A percentile compares a stretch with the other conserved stretches of the same genome.
These are phyloP conservation scores for Miamiensis avidus DNA, from an alignment of 169 alveolate genomes.

Conservation along the genomic window DNA sequence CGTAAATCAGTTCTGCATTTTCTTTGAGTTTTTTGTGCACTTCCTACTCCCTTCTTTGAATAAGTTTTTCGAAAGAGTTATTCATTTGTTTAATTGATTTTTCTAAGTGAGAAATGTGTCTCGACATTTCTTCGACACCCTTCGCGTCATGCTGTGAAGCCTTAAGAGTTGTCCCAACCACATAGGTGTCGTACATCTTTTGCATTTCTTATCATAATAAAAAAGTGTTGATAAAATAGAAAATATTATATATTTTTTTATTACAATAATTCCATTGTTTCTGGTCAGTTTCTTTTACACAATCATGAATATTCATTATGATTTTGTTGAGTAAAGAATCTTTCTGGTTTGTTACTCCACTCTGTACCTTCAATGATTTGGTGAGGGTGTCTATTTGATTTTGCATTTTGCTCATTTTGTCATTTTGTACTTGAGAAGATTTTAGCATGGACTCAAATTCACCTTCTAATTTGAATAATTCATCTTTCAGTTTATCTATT, in stretches of 20 bases:
- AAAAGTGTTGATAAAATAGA: slow-evolving; percentile 14
- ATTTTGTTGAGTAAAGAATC: slow-evolving; percentile 57
- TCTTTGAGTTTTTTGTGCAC: slow-evolving; percentile 71
- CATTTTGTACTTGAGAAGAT: slow-evolving; percentile 41
- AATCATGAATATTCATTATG: slow-evolving; percentile 59
- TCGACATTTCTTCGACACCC: slow-evolving; percentile 72
- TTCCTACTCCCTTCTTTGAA: slow-evolving; percentile 59
- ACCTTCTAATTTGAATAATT: slow-evolving; percentile 56
- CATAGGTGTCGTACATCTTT: slow-evolving; percentile 64
- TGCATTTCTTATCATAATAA: slow-evolving; percentile 47
- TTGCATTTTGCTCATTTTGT: slow-evolving; percentile 55
- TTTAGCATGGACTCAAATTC: slow-evolving; percentile 61
- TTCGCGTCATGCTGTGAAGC: slow-evolving; percentile 71
- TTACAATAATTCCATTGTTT: background rate
- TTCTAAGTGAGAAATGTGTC: slow-evolving; percentile 67
- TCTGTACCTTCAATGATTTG: slow-evolving; percentile 46
- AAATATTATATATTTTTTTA: too few relatives aligned
- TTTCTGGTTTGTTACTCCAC: slow-evolving; percentile 52
- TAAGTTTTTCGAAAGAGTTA: slow-evolving; percentile 61
- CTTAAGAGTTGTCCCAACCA: slow-evolving; percentile 59
- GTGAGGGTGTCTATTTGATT: slow-evolving; percentile 49
- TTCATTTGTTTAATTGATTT: slow-evolving; percentile 61
- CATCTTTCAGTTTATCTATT: slow-evolving; percentile 54
- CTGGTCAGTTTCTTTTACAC: slow-evolving; percentile 29
- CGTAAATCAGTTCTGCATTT: slow-evolving; percentile 67